phyloP scores from a whole-genome alignment of 2,329 filamentous ascomycete species.

The Verticillium klebahnii region DNA sequence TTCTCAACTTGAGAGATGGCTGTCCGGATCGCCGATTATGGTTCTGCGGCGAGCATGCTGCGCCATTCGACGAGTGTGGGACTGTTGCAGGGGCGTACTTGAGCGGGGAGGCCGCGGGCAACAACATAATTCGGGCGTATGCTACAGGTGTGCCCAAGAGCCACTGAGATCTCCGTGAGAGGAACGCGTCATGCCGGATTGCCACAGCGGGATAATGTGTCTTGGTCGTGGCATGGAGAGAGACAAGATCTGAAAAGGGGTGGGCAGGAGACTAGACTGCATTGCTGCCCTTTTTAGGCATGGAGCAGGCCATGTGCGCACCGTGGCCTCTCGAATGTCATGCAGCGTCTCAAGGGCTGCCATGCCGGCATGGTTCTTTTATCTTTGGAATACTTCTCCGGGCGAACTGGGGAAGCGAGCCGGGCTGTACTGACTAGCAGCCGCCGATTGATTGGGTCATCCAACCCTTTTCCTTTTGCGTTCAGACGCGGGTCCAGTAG shows the following conservation, averaged over 20 bases:
- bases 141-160: background rate
- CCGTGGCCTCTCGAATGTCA: too few relatives aligned
- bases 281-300: too few relatives aligned
- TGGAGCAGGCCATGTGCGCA: too few relatives aligned
- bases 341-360: too few relatives aligned
- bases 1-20: conserved; percentile 44
- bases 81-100: background rate
- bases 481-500: background rate
- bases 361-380: background rate
- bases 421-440: background rate
- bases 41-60: conserved; percentile 64
- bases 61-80: conserved; percentile 3
- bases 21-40: conserved; percentile 52
- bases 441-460: background rate
- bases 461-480: background rate
- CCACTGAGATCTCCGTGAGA: too few relatives aligned
- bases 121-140: background rate
- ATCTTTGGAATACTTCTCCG: background rate
- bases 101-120: conserved; percentile 1
- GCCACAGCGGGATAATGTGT: too few relatives aligned
- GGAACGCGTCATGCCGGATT: too few relatives aligned
- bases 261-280: too few relatives aligned
- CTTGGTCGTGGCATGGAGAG: too few relatives aligned
- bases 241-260: too few relatives aligned
- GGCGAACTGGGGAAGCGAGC: background rate